Conservation (phyloP, 257 asterid species). For the Solanum dulcamara region DNA sequence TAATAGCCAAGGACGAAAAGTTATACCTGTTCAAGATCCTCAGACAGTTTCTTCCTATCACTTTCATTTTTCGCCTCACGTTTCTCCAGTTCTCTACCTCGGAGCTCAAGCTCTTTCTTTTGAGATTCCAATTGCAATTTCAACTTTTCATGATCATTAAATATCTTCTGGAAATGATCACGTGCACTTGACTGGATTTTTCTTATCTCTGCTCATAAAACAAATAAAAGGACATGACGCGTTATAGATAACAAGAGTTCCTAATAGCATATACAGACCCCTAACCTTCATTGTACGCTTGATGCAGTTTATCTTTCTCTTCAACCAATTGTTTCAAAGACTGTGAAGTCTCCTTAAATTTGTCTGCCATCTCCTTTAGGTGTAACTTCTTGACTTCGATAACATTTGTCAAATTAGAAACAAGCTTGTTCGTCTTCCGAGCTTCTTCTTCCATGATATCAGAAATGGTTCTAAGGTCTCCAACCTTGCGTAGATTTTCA, state of each 20-base stretch:
- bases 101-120: constrained; percentile 36
- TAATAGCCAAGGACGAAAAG: not conserved
- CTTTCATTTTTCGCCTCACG: constrained; percentile 44
- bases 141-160: constrained; percentile 41
- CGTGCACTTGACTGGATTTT: constrained; percentile 43
- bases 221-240: not conserved
- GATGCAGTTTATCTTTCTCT: constrained; percentile 52
- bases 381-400: constrained; percentile 34
- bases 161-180: constrained; percentile 34
- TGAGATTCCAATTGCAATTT: constrained; percentile 40
- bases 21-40: constrained; percentile 52
- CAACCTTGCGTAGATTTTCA: constrained; percentile 60
- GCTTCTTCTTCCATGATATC: constrained; percentile 40
- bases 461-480: constrained; percentile 62
- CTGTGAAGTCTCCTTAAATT: constrained; percentile 51
- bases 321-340: constrained; percentile 29
- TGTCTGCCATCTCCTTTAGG: constrained; percentile 48
- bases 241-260: not conserved
- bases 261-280: constrained; percentile 13
- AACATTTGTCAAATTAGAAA: constrained; percentile 33
- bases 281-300: constrained; percentile 40
- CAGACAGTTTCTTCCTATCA: constrained; percentile 49
- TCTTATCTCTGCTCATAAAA: constrained; percentile 43
- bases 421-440: constrained; percentile 40
- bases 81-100: constrained; percentile 40